These are phyloP conservation scores for Begonia masoniana DNA, from an alignment of 306 rosid genomes.

Conservation along the genomic window DNA sequence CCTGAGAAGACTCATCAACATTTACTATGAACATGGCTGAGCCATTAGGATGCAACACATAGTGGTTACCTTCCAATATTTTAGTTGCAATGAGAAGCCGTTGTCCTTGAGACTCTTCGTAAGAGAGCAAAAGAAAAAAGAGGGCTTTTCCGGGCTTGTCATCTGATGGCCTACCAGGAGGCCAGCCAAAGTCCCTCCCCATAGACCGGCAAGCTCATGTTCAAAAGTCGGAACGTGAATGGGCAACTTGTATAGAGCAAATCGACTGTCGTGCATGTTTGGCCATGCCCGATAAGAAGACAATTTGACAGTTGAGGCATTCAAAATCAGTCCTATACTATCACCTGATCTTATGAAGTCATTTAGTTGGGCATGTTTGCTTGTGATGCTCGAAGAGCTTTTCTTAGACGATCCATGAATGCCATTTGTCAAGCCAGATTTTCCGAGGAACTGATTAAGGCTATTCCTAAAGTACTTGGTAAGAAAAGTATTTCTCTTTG, in stretches of 20 bases:
- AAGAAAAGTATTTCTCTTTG: slow-evolving; percentile 37
- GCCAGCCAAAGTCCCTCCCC: slow-evolving; percentile 99
- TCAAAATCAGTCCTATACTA: slow-evolving; percentile 41
- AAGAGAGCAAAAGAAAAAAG: slow-evolving; percentile 82
- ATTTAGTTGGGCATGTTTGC: slow-evolving; percentile 50
- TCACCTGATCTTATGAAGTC: slow-evolving; percentile 60
- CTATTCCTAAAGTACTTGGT: slow-evolving; percentile 45
- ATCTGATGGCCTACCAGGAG: slow-evolving; percentile 79
- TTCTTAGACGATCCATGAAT: slow-evolving; percentile 35
- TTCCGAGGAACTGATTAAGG: slow-evolving; percentile 59
- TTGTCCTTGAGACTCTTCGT: slow-evolving; percentile 59
- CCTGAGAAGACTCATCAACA: slow-evolving; percentile 43
- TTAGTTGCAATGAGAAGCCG: slow-evolving; percentile 76
- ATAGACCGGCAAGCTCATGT: slow-evolving; percentile 80
- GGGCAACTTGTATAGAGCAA: slow-evolving; percentile 85
- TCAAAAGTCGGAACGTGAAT: slow-evolving; percentile 45
- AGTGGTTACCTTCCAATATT: slow-evolving; percentile 94
- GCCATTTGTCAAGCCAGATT: slow-evolving; percentile 35
- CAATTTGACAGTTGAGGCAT: slow-evolving; percentile 49
- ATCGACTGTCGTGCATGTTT: slow-evolving; percentile 81
- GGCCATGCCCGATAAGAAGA: slow-evolving; percentile 96
- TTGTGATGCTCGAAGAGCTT: slow-evolving; percentile 39
- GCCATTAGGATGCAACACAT: slow-evolving; percentile 94
- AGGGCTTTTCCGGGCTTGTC: slow-evolving; percentile 94
- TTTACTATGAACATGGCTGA: slow-evolving; percentile 89